phyloP scores from a whole-genome alignment of 1,284 basidiomycete genomes.

The Puccinia novopanici region DNA sequence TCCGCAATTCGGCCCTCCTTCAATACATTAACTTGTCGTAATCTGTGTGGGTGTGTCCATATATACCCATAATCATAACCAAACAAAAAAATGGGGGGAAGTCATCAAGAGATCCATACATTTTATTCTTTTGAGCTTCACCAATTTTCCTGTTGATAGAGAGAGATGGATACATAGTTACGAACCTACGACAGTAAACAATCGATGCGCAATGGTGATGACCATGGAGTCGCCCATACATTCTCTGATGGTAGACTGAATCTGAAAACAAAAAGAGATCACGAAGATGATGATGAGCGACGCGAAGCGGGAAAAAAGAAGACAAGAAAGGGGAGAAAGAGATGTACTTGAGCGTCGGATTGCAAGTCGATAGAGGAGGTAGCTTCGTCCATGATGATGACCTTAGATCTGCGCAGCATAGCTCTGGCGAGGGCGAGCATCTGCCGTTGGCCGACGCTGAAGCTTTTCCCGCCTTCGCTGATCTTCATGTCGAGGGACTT shows the following conservation, averaged over 20 bases:
- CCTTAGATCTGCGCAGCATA: conserved; percentile 54
- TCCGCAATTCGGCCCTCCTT: conserved; percentile 56
- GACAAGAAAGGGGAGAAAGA: not conserved
- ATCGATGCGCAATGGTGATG: conserved; percentile 46
- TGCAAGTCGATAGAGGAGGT: conserved; percentile 56
- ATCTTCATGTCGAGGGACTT: conserved; percentile 33
- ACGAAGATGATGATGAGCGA: not conserved
- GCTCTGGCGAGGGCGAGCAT: conserved; percentile 58
- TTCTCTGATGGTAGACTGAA: conserved; percentile 43
- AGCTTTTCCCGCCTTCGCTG: conserved; percentile 57
- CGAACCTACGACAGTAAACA: conserved; percentile 45
- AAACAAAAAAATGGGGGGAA: not conserved
- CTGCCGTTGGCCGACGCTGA: conserved; percentile 58
- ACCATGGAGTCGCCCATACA: conserved; percentile 43
- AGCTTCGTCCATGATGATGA: conserved; percentile 59
- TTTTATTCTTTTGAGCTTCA: conserved; percentile 30
- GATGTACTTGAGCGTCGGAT: conserved; percentile 51
- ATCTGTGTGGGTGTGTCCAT: conserved; percentile 44
- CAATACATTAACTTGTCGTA: conserved; percentile 57
- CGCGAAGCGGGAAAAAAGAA: not conserved
- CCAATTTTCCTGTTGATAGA: not conserved
- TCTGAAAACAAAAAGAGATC: not conserved
- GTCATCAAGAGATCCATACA: conserved; percentile 51
- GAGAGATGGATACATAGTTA: not conserved
- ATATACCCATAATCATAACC: not conserved